Conservation (phyloP, 371 early-diverging fungal species). For the Rhizopus stolonifer region DNA sequence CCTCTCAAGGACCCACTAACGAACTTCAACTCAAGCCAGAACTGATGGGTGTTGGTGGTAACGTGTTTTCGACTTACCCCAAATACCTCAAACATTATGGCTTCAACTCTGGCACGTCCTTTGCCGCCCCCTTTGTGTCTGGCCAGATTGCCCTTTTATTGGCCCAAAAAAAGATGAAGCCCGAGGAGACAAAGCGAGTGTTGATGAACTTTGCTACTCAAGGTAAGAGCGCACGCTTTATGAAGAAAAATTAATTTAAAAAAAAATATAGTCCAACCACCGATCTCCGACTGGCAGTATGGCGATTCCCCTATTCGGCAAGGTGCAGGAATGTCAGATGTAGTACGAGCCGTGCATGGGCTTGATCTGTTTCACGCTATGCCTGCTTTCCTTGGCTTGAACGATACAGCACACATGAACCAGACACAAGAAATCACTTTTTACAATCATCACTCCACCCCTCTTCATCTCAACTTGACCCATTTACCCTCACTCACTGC, state of each 20-base stretch:
- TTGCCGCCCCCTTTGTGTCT: slow-evolving; percentile 67
- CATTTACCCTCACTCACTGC: slow-evolving; percentile 39
- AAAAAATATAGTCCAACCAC: slow-evolving; percentile 18
- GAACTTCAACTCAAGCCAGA: slow-evolving; percentile 57
- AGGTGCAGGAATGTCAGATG: slow-evolving; percentile 74
- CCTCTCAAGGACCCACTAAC: slow-evolving; percentile 47
- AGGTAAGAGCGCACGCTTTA: slow-evolving; percentile 29
- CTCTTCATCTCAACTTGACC: slow-evolving; percentile 24
- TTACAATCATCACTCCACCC: slow-evolving; percentile 50
- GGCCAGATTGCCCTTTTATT: slow-evolving; percentile 60
- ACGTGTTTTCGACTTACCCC: slow-evolving; percentile 66
- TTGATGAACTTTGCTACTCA: slow-evolving; percentile 37
- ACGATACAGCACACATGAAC: slow-evolving; percentile 52
- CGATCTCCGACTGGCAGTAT: slow-evolving; percentile 21
- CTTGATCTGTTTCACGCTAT: slow-evolving; percentile 42
- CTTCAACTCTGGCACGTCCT: slow-evolving; percentile 60
- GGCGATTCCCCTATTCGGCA: slow-evolving; percentile 52
- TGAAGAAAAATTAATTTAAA: no score
- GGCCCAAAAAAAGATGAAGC: slow-evolving; percentile 16
- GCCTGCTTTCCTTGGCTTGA: slow-evolving; percentile 65
- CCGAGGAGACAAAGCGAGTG: slow-evolving; percentile 18
- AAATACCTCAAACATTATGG: slow-evolving; percentile 46
- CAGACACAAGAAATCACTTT: slow-evolving; percentile 42
- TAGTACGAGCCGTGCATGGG: slow-evolving; percentile 55
- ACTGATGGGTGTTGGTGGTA: slow-evolving; percentile 64